Evolutionary conservation across 2,329 filamentous ascomycete genomes (phyloP), one percentile per base, ranked within the genome.

Genomic region (Epichloe gansuensis): DNA sequence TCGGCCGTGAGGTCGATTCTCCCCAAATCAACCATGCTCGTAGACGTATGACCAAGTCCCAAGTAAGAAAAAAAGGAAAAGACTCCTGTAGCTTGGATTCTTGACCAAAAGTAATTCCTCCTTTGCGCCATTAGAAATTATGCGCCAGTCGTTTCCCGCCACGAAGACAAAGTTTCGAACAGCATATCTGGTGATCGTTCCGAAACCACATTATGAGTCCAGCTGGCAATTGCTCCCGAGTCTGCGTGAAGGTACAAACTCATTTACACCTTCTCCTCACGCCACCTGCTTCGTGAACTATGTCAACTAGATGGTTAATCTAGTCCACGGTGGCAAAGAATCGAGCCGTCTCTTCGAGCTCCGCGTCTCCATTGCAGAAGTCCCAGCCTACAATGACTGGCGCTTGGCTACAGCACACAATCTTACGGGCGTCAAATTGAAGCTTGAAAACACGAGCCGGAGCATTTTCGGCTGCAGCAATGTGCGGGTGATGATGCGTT

Each of bases 311-410:
- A 23, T 13, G 7, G 3, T 23, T 12, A n/a, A 23, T 45, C 59
- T 58, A 70, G 52, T 70, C 77, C 43, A 84, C 72, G 2, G 78
- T 75, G 51, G 76, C 82, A 65, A 95, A 95, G 64, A 95, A 94
- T 38, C 80, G 78, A 57, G 82, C 81, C 6, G 85, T 87, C 63
- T 88, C 83, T 52, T 88, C 81, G 51, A 96, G 78, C 60, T 94
- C 86, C 52, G 78, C 69, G 58, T 98, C 91, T 4, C 82, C 85
- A 59, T 90, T 88, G 54, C 90, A 93, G 75, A 97, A 98, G 67
- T 98, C 93, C 93, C 93, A 98, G 0, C 91, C 93, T 0, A 97
- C 89, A 63, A 98, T 97, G 15, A 86, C 82, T 41, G 84, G 84
- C 53, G 93, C 89, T 67, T 97, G 91, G 58, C 87, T 93, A 65